Evolutionary conservation across 2,329 filamentous ascomycete species (phyloP).

Genomic region (Phyllosticta citriasiana): DNA sequence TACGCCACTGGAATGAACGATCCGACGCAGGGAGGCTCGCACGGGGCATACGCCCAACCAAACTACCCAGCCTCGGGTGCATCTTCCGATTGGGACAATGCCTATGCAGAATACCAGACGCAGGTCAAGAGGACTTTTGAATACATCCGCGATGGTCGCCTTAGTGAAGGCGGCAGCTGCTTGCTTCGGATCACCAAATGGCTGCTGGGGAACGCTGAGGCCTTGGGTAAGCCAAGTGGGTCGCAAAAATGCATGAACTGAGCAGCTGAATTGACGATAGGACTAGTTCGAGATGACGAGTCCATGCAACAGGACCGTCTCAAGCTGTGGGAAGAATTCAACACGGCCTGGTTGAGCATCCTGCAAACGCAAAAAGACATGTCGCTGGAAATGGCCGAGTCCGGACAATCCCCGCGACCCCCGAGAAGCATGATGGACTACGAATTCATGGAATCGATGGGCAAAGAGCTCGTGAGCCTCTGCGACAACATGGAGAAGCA

Average conservation of each 20-base stretch:
- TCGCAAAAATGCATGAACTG: constrained; percentile 14
- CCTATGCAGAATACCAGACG: constrained; percentile 53
- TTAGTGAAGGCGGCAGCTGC: constrained; percentile 49
- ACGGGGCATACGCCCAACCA: constrained; percentile 29
- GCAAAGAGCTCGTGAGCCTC: constrained; percentile 67
- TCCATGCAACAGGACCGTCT: constrained; percentile 65
- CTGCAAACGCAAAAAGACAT: constrained; percentile 78
- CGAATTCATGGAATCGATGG: constrained; percentile 66
- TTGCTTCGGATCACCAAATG: constrained; percentile 56
- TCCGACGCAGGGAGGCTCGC: constrained; percentile 32
- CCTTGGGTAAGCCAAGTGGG: constrained; percentile 44
- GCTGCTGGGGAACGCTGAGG: constrained; percentile 54
- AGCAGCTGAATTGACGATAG: constrained; percentile 45
- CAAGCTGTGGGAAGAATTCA: constrained; percentile 88
- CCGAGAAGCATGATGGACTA: constrained; percentile 57
- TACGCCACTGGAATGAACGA: constrained; percentile 46
- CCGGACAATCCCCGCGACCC: constrained; percentile 46
- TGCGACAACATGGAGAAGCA: constrained; percentile 83
- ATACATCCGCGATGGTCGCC: constrained; percentile 52
- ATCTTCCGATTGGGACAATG: constrained; percentile 50
- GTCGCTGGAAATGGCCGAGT: constrained; percentile 48
- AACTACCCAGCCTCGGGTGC: constrained; percentile 28
- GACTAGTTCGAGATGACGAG: constrained; percentile 75
- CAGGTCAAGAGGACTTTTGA: constrained; percentile 57
- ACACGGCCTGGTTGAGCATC: constrained; percentile 78